Percentiles rank a stretch among this genome's conserved stretches.
Conservation (phyloP, 306 rosid species). For the Acacia confusa region DNA sequence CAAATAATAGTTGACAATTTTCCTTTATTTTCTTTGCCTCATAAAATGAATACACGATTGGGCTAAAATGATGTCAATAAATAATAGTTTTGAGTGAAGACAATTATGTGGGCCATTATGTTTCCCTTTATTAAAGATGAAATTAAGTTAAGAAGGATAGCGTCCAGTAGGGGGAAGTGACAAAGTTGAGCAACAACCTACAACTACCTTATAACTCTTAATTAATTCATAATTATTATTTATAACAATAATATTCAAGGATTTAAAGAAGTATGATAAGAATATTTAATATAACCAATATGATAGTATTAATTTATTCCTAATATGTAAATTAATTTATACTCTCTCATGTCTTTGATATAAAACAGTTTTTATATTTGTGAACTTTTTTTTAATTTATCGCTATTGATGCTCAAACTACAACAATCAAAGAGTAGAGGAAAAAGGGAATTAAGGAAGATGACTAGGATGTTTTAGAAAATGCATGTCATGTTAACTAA, state of each 20-base stretch:
- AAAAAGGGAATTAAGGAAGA: no score
- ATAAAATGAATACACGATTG: not conserved
- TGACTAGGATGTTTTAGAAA: no score
- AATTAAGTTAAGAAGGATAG: not conserved
- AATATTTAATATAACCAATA: not conserved
- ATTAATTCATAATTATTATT: not conserved
- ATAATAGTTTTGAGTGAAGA: not conserved
- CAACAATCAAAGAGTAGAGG: no score
- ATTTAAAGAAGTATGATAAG: not conserved
- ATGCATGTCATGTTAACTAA: no score
- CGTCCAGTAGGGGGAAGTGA: not conserved
- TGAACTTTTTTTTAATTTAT: no score
- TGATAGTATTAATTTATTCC: not conserved
- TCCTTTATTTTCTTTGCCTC: not conserved
- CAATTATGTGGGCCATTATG: not conserved
- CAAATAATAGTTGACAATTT: not conserved
- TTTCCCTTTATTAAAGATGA: not conserved
- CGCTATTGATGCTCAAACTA: no score
- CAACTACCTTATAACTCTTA: not conserved
- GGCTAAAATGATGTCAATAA: not conserved
- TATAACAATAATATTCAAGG: not conserved
- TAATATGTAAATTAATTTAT: no score
- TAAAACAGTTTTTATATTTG: no score
- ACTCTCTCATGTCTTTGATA: fast-evolving
- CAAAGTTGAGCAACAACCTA: not conserved